Percentiles rank a stretch among this genome's conserved stretches.
Conservation (phyloP, 2,329 filamentous ascomycete species). For the Pseudocercospora pini-densiflorae region DNA sequence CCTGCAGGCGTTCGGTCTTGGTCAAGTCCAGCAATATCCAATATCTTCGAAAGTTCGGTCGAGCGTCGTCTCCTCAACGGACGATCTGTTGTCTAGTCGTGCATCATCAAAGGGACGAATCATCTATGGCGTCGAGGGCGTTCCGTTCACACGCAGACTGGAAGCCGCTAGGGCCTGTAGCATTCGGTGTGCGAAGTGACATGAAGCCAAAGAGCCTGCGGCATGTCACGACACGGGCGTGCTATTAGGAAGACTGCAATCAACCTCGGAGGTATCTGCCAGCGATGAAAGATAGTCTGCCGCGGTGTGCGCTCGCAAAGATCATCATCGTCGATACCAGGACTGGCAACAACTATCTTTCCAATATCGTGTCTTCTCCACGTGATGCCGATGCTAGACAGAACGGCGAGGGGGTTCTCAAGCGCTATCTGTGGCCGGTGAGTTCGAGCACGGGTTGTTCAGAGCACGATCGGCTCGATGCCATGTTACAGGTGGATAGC, state of each 20-base stretch:
- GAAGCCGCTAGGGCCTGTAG: not conserved
- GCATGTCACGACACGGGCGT: not conserved
- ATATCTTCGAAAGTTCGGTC: not conserved
- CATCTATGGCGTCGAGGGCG: too few species aligned
- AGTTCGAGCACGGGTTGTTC: not conserved
- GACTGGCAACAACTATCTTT: not conserved
- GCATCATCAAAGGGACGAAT: too few species aligned
- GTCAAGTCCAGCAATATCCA: not conserved
- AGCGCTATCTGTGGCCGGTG: not conserved
- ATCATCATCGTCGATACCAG: not conserved
- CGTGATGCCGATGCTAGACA: conserved; percentile 1
- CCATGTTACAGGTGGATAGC: conserved; percentile 14
- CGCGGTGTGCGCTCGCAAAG: conserved; percentile 1
- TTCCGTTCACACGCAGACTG: not conserved
- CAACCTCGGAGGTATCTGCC: not conserved
- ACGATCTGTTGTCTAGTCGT: not conserved
- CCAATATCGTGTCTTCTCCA: not conserved
- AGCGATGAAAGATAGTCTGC: not conserved
- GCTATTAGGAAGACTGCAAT: not conserved
- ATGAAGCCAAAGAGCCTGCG: not conserved
- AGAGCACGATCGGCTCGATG: not conserved
- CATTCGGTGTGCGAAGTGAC: not conserved
- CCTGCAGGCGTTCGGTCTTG: not conserved
- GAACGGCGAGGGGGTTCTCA: not conserved
- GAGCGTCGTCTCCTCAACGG: not conserved